These are phyloP conservation scores for Vinca major DNA, from an alignment of 305 asterid species.

Conservation along the genomic window DNA sequence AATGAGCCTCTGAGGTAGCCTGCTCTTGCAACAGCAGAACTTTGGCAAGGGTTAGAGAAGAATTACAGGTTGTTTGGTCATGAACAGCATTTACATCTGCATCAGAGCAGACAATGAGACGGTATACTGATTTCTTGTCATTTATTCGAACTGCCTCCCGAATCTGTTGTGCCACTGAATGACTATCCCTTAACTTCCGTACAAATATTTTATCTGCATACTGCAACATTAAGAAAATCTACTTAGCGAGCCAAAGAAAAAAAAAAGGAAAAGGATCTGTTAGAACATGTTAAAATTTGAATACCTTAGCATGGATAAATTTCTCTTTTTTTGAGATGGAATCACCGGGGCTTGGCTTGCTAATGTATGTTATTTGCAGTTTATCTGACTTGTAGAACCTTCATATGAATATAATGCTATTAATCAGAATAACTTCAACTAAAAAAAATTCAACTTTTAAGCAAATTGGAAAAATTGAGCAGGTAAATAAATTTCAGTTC, in stretches of 20 bases:
- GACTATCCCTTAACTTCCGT: slow-evolving; percentile 56
- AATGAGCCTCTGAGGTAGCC: slow-evolving; percentile 37
- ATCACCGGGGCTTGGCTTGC: slow-evolving; percentile 78
- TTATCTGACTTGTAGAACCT: slow-evolving; percentile 64
- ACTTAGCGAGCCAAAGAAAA: not conserved
- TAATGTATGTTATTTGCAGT: slow-evolving; percentile 51
- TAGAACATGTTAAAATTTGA: not conserved
- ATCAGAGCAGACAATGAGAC: slow-evolving; percentile 71
- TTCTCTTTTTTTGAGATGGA: slow-evolving; percentile 80
- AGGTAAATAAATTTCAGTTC: slow-evolving; percentile 8
- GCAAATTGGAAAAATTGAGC: not conserved
- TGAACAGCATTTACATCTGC: slow-evolving; percentile 54
- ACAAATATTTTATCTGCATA: slow-evolving; percentile 80
- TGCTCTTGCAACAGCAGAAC: slow-evolving; percentile 87
- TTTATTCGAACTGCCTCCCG: slow-evolving; percentile 88
- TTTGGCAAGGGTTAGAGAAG: slow-evolving; percentile 88
- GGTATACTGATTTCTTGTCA: slow-evolving; percentile 71
- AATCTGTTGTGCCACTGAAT: slow-evolving; percentile 50
- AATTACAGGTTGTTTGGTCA: slow-evolving; percentile 38
- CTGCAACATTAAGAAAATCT: slow-evolving; percentile 28
- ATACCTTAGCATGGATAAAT: slow-evolving; percentile 90
- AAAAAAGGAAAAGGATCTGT: not conserved
- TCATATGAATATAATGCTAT: slow-evolving; percentile 24
- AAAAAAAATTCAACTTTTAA: not conserved
- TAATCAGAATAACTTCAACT: slow-evolving; percentile 8